These are phyloP conservation scores for Firmiana major DNA, from an alignment of 345 rosid genomes.

Conservation along the genomic window DNA sequence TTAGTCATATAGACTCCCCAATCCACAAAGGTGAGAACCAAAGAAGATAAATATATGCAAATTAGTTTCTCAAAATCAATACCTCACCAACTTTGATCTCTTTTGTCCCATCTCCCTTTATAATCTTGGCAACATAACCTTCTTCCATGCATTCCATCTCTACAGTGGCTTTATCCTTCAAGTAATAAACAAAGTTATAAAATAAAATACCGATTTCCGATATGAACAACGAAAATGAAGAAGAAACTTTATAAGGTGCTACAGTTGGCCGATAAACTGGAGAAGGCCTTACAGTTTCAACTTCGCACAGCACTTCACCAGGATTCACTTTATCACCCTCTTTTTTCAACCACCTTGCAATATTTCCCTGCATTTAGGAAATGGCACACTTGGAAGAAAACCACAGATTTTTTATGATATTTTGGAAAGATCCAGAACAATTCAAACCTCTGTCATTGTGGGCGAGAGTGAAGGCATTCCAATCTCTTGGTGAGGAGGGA, in stretches of 20 bases:
- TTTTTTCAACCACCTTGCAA: constrained; percentile 96
- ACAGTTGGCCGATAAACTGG: constrained; percentile 5
- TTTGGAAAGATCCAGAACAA: constrained; percentile 8
- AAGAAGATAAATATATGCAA: not conserved
- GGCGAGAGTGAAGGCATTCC: constrained; percentile 99
- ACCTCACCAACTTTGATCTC: constrained; percentile 98
- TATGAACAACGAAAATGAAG: not conserved
- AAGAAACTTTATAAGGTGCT: not conserved
- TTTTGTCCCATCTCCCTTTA: constrained; percentile 82
- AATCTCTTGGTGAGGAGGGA: constrained; percentile 92
- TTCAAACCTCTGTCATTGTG: constrained; percentile 88
- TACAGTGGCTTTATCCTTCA: constrained; percentile 90
- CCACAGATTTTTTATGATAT: not conserved
- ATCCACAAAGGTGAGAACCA: constrained; percentile 3
- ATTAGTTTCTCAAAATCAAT: constrained; percentile 12
- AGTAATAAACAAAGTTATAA: constrained; percentile 14
- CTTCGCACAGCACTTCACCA: constrained; percentile 99
- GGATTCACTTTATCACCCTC: constrained; percentile 86
- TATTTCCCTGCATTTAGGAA: constrained; percentile 72
- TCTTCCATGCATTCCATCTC: constrained; percentile 99
- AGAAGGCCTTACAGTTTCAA: constrained; percentile 75
- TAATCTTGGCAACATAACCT: constrained; percentile 90
- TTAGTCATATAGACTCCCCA: not conserved
- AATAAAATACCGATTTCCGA: constrained; percentile 10
- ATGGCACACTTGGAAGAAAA: constrained; percentile 18